Evolutionary conservation across 148 eudicot genomes (phyloP).

Genomic region (Chenopodium album): DNA sequence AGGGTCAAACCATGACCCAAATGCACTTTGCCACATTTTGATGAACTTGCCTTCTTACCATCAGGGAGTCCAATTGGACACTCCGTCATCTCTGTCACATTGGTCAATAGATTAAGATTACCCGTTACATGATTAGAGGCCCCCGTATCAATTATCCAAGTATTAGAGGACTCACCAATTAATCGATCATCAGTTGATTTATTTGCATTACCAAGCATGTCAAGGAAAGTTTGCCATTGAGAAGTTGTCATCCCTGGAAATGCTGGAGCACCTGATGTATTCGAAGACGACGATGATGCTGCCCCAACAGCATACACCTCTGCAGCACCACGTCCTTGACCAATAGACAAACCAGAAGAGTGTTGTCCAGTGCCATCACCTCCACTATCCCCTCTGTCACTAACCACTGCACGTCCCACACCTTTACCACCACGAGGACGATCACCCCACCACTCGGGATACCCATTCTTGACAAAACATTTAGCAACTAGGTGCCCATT

Average conservation of each 20-base stretch:
- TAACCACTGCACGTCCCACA: neutral
- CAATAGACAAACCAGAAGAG: too few relatives aligned
- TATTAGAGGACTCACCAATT: neutral
- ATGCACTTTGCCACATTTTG: neutral
- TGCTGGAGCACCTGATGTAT: too few relatives aligned
- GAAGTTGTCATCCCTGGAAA: too few relatives aligned
- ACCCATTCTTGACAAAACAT: too few relatives aligned
- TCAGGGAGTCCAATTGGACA: neutral
- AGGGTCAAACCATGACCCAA: neutral
- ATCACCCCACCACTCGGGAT: too few relatives aligned
- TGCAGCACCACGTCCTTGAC: too few relatives aligned
- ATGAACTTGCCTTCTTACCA: neutral
- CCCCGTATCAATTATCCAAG: constrained; percentile 2
- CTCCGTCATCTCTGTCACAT: neutral
- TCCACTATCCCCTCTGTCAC: neutral
- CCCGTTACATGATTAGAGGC: neutral
- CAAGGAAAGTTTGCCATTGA: neutral
- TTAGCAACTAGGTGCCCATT: too few relatives aligned
- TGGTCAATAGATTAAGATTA: neutral
- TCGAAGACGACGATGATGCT: too few relatives aligned
- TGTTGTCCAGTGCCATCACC: neutral
- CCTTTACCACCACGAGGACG: neutral
- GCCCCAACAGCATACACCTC: too few relatives aligned
- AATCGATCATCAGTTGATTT: neutral
- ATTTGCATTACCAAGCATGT: neutral